phyloP scores from a whole-genome alignment of 2,329 filamentous ascomycete species.

The Thielaviopsis musarum region DNA sequence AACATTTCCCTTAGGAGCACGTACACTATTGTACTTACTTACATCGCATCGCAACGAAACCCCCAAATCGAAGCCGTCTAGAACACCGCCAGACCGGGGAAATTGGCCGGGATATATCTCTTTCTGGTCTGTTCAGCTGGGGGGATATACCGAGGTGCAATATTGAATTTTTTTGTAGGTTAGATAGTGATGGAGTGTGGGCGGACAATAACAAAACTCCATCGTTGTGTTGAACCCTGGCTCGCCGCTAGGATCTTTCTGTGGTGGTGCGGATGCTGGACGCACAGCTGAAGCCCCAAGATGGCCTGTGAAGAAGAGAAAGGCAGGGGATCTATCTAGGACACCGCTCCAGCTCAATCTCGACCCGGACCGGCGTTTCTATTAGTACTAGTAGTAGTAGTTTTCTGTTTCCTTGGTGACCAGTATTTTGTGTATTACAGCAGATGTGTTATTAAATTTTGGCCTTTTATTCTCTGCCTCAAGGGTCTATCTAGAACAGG shows the following conservation, averaged over 20 bases:
- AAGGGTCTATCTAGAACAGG: neutral
- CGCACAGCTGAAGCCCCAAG: neutral
- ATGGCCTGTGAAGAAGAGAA: neutral
- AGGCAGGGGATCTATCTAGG: neutral
- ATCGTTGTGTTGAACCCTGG: neutral
- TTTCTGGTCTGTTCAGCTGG: neutral
- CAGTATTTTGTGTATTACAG: neutral
- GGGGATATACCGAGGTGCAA: too few species aligned
- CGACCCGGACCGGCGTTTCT: neutral
- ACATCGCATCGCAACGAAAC: neutral
- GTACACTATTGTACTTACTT: too few species aligned
- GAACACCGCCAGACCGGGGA: neutral
- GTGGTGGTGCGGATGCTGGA: neutral
- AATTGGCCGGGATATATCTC: neutral
- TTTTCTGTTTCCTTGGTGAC: neutral
- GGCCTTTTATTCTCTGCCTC: too few species aligned
- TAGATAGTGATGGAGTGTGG: neutral
- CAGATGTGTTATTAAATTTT: too few species aligned
- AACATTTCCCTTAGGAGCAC: neutral
- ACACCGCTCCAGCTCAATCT: neutral
- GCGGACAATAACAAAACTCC: neutral
- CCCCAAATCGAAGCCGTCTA: neutral
- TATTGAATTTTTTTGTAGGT: neutral
- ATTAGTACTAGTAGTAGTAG: neutral
- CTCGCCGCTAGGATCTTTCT: neutral